Evolutionary conservation across 306 rosid genomes (phyloP).

Genomic region (Cicer yamashitae): DNA sequence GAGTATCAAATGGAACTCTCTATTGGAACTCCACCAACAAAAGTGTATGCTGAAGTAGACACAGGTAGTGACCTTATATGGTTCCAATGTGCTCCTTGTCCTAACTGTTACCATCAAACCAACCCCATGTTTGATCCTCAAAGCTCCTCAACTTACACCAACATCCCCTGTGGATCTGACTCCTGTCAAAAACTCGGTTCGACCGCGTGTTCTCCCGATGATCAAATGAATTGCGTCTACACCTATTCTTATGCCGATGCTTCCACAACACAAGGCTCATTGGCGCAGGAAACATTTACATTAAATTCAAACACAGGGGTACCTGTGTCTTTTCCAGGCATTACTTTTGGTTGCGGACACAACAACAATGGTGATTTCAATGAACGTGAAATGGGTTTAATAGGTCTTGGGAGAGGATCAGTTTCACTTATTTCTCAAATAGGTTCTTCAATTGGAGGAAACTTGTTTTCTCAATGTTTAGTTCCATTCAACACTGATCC

Average conservation of each 20-base stretch:
- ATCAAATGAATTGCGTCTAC: constrained; percentile 42
- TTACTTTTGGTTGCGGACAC: constrained; percentile 57
- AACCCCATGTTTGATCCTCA: constrained; percentile 50
- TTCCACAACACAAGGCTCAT: constrained; percentile 35
- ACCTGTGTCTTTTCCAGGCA: background rate
- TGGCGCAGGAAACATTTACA: constrained; percentile 48
- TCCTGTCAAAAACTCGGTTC: constrained; percentile 34
- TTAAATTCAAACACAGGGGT: constrained; percentile 34
- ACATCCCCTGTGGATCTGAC: constrained; percentile 39
- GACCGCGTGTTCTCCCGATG: constrained; percentile 14
- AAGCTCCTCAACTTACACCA: constrained; percentile 44
- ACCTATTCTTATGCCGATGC: constrained; percentile 39
- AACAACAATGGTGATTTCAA: constrained; percentile 33
- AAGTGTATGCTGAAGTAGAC: constrained; percentile 44
- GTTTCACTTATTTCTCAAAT: background rate
- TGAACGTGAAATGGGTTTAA: background rate
- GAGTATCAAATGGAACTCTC: constrained; percentile 50
- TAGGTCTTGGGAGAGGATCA: background rate
- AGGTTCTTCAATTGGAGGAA: background rate
- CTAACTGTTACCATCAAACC: constrained; percentile 49
- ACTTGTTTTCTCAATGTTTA: constrained; percentile 11
- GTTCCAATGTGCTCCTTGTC: constrained; percentile 54
- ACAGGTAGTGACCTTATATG: constrained; percentile 57
- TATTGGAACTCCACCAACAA: constrained; percentile 51
- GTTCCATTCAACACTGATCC: constrained; percentile 10